A percentile compares a stretch with the other conserved stretches of the same genome.
These are phyloP conservation scores for Colletotrichum viniferum DNA, from an alignment of 2,329 filamentous ascomycete species.

Conservation along the genomic window DNA sequence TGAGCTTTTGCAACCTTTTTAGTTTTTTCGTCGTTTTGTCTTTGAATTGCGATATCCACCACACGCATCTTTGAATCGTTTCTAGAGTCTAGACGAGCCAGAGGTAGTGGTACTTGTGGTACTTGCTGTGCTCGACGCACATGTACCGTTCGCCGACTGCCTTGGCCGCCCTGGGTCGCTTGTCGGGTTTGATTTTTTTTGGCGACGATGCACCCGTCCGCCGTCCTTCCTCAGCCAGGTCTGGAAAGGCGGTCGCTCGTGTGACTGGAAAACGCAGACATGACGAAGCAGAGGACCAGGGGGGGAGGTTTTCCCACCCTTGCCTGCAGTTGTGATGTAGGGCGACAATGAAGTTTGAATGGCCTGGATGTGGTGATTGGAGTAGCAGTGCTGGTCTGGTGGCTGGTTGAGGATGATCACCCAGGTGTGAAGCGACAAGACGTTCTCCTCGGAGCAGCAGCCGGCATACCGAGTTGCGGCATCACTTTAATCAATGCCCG, in stretches of 20 bases:
- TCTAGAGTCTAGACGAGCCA: not conserved
- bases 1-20: constrained; percentile 1
- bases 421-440: not conserved
- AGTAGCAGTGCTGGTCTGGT: not conserved
- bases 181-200: not conserved
- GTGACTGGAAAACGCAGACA: constrained; percentile 6
- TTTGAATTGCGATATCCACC: constrained; percentile 12
- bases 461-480: not conserved
- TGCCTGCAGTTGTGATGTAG: not conserved
- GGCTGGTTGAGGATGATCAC: not conserved
- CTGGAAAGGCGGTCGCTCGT: not conserved
- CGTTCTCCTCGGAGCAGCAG: not conserved
- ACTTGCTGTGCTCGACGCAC: not conserved
- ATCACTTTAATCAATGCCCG: not conserved
- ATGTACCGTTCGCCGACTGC: not conserved
- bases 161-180: not conserved
- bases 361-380: not conserved
- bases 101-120: constrained; percentile 14
- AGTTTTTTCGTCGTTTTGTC: constrained; percentile 5
- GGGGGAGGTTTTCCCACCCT: not conserved
- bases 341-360: not conserved
- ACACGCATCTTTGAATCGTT: not conserved
- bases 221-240: not conserved
- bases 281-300: constrained; percentile 2
- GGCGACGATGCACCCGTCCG: not conserved